Conservation (phyloP, 257 asterid genomes). For the Lycium barbarum region DNA sequence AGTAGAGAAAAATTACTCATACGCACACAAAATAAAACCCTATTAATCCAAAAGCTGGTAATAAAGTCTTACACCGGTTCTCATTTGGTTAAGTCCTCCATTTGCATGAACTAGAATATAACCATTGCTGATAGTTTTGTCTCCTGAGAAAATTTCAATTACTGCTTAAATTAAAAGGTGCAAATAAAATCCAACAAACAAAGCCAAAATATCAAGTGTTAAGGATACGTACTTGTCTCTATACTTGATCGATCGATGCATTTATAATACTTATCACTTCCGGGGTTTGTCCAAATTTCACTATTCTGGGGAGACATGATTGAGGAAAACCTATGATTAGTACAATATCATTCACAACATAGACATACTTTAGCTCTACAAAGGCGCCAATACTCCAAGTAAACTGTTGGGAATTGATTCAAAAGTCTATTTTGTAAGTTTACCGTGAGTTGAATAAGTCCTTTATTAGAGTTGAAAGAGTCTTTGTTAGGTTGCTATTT, state of each 20-base stretch:
- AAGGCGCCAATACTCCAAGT: background rate
- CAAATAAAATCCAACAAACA: background rate
- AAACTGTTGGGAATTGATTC: too few species aligned
- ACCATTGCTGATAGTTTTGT: conserved; percentile 39
- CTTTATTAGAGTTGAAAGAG: too few species aligned
- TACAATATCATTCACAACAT: background rate
- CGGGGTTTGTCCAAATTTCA: conserved; percentile 43
- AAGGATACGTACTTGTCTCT: conserved; percentile 34
- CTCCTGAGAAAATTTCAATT: conserved; percentile 29
- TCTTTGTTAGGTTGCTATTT: too few species aligned
- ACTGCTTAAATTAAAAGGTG: background rate
- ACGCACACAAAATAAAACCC: background rate
- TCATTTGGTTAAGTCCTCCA: conserved; percentile 59
- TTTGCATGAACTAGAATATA: conserved; percentile 48
- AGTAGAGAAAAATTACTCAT: background rate
- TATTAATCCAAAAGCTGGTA: background rate
- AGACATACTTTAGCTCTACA: background rate
- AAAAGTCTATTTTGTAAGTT: too few species aligned
- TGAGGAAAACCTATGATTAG: background rate
- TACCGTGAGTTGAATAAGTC: too few species aligned
- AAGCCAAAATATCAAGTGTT: background rate
- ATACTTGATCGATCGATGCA: conserved; percentile 39
- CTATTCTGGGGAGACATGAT: conserved; percentile 24
- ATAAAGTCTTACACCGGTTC: conserved; percentile 43
- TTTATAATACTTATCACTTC: conserved; percentile 36